Conservation (phyloP, 345 rosid species). For the Barbarea vulgaris region DNA sequence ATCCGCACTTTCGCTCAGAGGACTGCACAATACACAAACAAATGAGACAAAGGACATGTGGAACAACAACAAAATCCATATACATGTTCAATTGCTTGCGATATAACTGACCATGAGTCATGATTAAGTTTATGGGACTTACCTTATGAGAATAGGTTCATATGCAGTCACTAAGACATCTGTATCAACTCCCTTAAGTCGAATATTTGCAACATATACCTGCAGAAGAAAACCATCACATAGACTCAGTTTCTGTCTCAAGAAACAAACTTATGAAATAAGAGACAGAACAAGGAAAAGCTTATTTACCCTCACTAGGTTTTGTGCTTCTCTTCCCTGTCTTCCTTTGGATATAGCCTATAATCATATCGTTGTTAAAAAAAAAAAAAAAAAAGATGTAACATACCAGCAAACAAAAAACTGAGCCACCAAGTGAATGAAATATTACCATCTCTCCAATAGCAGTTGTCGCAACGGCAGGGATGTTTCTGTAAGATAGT, state of each 20-base stretch:
- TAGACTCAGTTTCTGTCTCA: conserved; percentile 1
- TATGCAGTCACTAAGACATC: conserved; percentile 73
- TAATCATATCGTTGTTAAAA: conserved; percentile 13
- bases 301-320: conserved; percentile 57
- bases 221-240: conserved; percentile 34
- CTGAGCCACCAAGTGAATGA: neutral
- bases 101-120: neutral
- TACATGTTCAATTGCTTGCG: neutral
- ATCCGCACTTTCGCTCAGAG: conserved; percentile 72
- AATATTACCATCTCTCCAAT: conserved; percentile 76
- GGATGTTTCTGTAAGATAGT: conserved; percentile 48
- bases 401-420: neutral
- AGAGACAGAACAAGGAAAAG: neutral
- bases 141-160: conserved; percentile 74
- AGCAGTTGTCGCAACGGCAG: conserved; percentile 60
- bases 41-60: neutral
- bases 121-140: conserved; percentile 29
- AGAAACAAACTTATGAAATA: neutral
- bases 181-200: conserved; percentile 75
- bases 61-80: neutral
- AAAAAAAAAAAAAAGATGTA: neutral
- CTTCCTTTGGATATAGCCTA: conserved; percentile 83
- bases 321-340: conserved; percentile 94
- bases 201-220: conserved; percentile 81
- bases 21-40: conserved; percentile 47